Evolutionary conservation across 164 flowering plant genomes (phyloP), one percentile per base, ranked within the genome.

Genomic region (Berberis thunbergii): DNA sequence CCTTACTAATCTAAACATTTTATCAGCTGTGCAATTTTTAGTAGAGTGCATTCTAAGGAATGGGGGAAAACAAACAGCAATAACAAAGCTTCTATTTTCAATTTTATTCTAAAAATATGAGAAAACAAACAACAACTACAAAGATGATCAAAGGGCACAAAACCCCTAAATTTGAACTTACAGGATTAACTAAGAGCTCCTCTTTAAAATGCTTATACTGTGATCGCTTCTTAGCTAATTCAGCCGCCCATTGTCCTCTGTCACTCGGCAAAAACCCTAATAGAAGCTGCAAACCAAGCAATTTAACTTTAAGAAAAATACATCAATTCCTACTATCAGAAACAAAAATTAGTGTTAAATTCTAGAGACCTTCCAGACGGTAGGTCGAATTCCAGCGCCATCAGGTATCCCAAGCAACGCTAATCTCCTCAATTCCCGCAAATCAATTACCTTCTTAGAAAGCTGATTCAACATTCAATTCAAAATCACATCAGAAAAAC

Each of bases 141-240:
- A 26, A 26, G 26, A 26, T 26, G 26, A 26, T 26, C 26, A 26
- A 26, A 26, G 26, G 26, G 26, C 26, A 26, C 26, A 26, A 26
- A 26, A 26, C 26, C 26, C 26, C 26, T 26, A 26, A 26, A 26
- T 26, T 26, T 26, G 26, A 8, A 70, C 66, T 67, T 80, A 94
- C 99, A 64, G 99, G 99, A 77, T 86, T 91, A 83, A 86, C 81
- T 71, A 94, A 75, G 69, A 94, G 86, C 65, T 94, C 99, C 50
- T 89, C 96, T 64, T 84, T 91, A 60, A 91, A 91, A 67, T 82
- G 86, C 73, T 80, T 81, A 78, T 94, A 94, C 72, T 94, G 96
- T 42, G 91, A 77, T 62, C 99, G 81, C 79, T 94, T 91, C 79
- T 86, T 91, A 45, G 84, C 76, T 61, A 94, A 72, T 69, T 94